Conservation (phyloP, 2,329 filamentous ascomycete genomes). For the Ophiostoma montium region DNA sequence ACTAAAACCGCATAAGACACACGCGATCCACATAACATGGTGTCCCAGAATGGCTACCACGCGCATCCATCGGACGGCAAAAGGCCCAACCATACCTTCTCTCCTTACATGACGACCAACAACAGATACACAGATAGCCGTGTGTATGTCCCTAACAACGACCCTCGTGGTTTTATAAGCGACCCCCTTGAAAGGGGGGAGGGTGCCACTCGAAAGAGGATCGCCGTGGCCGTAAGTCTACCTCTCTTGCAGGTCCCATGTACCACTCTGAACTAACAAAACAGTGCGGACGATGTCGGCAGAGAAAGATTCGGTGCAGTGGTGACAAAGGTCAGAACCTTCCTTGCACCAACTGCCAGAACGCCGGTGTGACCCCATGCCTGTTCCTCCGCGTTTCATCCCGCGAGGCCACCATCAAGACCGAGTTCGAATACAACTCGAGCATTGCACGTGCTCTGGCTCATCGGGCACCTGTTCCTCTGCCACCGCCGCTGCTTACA, state of each 20-base stretch:
- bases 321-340: conserved; percentile 65
- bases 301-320: conserved; percentile 89
- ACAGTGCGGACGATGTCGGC: conserved; percentile 78
- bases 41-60: conserved; percentile 26
- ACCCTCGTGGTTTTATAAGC: conserved; percentile 21
- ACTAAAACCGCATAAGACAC: too few relatives aligned
- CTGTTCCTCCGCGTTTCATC: conserved; percentile 54
- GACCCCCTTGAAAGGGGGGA: conserved; percentile 27
- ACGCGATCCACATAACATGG: conserved; percentile 22
- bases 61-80: conserved; percentile 20
- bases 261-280: neutral
- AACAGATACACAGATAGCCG: conserved; percentile 23
- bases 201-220: conserved; percentile 38
- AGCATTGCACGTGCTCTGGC: conserved; percentile 4
- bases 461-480: neutral
- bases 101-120: conserved; percentile 20
- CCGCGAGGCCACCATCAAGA: conserved; percentile 6
- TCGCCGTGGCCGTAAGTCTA: conserved; percentile 41
- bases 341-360: conserved; percentile 73
- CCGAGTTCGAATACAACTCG: conserved; percentile 6
- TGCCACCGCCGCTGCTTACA: neutral
- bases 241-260: too few relatives aligned
- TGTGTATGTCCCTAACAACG: conserved; percentile 17
- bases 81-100: conserved; percentile 28
- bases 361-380: conserved; percentile 56